Base-by-base conservation (phyloP, 148 eudicot genomes). In the Bassia scoparia region DNA sequence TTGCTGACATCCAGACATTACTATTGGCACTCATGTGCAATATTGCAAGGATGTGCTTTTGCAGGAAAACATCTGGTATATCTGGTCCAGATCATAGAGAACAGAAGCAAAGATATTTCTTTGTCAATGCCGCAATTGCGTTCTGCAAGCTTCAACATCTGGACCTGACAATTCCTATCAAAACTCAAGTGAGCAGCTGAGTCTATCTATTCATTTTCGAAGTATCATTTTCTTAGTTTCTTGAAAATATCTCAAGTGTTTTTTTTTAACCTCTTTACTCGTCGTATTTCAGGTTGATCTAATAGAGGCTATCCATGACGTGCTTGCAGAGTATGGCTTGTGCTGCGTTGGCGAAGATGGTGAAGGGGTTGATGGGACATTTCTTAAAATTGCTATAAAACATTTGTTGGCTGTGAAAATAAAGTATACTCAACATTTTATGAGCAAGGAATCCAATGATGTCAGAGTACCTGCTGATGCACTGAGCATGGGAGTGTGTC, bases 281-380 rank as follows among this genome's bases (percentile, higher is more conserved):
- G 70, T 79, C 24, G 65, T 69, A 44, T 83, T 24, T 61, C 83
- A 95, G 99, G 84, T 85, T 70, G 94, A 88, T 66, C 76, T 95
- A 76, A 81, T 92, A 56, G 86, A 81, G 70, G 94, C 96, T 44
- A 87, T 92, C 71, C 99, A 95, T 77, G 87, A 95, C 69, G 81
- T 92, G 84, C 92, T 95, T 60, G 97, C 99, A n/a, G 97, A 95
- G 82, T 95, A 81, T 81, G 99, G 97, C 27, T 78, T 91, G 68
- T 95, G 99, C 80, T 92, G 97, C 81, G 89, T 87, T 60, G 85
- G 81, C 48, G 93, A 86, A 61, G 83, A 83, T 76, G 96, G 90
- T 55, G 96, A 89, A 85, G 89, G 87, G 69, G 89, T 90, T 75
- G 99, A 92, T 79, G 97, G 94, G 72, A 88, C 96, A 72, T 95